Base-by-base conservation (phyloP, 331 rosid species). In the Quercus tomentella region DNA sequence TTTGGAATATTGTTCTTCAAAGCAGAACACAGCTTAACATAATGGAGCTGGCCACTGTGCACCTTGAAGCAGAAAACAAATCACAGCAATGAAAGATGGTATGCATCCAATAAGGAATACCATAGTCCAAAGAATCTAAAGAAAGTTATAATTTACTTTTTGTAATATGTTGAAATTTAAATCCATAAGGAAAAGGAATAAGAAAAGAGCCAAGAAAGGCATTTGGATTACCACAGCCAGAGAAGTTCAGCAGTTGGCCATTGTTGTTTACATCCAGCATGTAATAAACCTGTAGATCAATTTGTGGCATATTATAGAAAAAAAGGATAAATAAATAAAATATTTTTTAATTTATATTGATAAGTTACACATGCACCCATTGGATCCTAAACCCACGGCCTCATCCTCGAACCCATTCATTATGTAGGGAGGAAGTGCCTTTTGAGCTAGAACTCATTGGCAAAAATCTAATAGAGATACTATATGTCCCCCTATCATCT, bases 191-290 rank as follows among this genome's bases (percentile, higher is more conserved):
- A 65, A 15, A 65, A 33, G 54, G n/a, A 62, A 49, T 57, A 70
- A 33, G 70, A 60, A 55, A 55, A 70, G 7, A 7, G 67, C 31
- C 16, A 70, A 43, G 55, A 62, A 56, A 77, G 68, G 66, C 56
- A 67, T 28, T 54, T 73, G 49, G 73, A 83, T 89, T 91, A 95
- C 99, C 99, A 51, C 99, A 95, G 82, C 99, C 99, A 75, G 98
- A 79, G 87, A 83, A 95, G 87, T 95, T 90, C 86, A 93, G 80
- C 84, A 90, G 78, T 78, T 89, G 89, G 35, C 94, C 96, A 70
- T 87, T 76, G 58, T 86, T 80, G 80, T 77, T 74, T 74, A n/a
- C 51, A 81, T 93, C 99, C 87, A 91, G 74, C 96, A 95, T 91
- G 94, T 93, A 95, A 89, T 95, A 95, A 81, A 95, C 96, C 99